Evolutionary conservation across 2,329 filamentous ascomycete species (phyloP).

Genomic region (Colletotrichum costaricense): DNA sequence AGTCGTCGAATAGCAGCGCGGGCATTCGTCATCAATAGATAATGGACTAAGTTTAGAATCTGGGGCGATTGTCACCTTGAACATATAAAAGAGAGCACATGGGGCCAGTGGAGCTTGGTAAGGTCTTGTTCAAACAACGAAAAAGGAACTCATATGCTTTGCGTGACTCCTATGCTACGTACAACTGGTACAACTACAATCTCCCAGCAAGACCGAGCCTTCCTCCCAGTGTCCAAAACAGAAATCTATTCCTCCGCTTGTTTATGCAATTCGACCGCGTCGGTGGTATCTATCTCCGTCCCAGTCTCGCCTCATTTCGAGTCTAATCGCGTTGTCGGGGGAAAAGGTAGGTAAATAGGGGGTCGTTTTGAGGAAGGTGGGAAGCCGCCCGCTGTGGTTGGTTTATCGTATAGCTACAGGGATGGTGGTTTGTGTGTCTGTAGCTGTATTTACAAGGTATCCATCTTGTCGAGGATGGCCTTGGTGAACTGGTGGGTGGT

Average conservation of each 20-base stretch:
- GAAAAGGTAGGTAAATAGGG: background rate
- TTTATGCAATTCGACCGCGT: conserved; percentile 31
- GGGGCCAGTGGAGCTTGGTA: background rate
- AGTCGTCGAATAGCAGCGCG: background rate
- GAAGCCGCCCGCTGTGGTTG: conserved; percentile 11
- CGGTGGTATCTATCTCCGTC: conserved; percentile 29
- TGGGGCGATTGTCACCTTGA: background rate
- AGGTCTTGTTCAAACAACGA: conserved; percentile 3
- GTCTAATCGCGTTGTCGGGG: conserved; percentile 16
- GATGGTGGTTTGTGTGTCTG: background rate
- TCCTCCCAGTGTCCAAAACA: conserved; percentile 33
- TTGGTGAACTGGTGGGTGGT: conserved; percentile 96
- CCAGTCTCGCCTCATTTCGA: conserved; percentile 18
- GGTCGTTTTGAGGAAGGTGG: conserved; percentile 11
- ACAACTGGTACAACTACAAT: conserved; percentile 38
- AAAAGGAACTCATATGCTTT: conserved; percentile 38
- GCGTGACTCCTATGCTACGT: conserved; percentile 38
- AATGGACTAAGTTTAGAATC: background rate
- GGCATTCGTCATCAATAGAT: background rate
- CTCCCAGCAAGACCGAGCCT: conserved; percentile 31
- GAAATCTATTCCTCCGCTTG: conserved; percentile 28
- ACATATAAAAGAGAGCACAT: background rate
- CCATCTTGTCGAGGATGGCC: conserved; percentile 96
- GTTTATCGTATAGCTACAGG: conserved; percentile 29
- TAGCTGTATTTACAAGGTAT: conserved; percentile 69